Evolutionary conservation across 768 basidiomycete species (phyloP).

Genomic region (Collybiopsis luxurians): DNA sequence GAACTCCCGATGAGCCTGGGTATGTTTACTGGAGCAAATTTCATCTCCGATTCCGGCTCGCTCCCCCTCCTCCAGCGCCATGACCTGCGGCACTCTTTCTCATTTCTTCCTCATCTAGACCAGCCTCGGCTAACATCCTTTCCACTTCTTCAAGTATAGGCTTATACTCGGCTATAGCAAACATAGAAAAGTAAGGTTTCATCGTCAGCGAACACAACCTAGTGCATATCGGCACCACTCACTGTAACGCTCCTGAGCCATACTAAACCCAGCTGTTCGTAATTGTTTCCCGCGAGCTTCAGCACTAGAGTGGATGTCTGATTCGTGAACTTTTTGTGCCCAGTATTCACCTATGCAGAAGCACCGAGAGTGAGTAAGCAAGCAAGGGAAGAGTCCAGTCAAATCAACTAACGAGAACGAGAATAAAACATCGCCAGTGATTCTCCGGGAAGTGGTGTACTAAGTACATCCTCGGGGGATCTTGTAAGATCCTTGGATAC

Average conservation of each 20-base stretch:
- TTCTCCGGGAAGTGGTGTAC: slow-evolving; percentile 84
- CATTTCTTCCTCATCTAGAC: slow-evolving; percentile 83
- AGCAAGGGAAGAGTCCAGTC: not conserved
- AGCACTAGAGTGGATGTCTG: slow-evolving; percentile 22
- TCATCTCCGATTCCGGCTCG: slow-evolving; percentile 52
- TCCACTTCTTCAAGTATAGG: slow-evolving; percentile 82
- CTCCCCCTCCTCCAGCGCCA: slow-evolving; percentile 33
- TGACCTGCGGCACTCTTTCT: slow-evolving; percentile 48
- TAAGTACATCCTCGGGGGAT: slow-evolving; percentile 67
- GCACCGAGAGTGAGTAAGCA: not conserved
- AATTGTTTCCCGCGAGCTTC: slow-evolving; percentile 77
- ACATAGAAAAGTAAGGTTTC: not conserved
- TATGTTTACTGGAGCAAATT: not conserved
- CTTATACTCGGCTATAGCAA: slow-evolving; percentile 66
- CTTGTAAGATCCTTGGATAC: slow-evolving; percentile 55
- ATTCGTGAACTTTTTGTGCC: slow-evolving; percentile 64
- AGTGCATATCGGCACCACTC: slow-evolving; percentile 20
- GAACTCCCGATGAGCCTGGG: too few relatives aligned
- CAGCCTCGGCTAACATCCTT: slow-evolving; percentile 79
- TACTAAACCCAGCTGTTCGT: slow-evolving; percentile 71
- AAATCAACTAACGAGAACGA: slow-evolving; percentile 58
- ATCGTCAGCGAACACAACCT: not conserved
- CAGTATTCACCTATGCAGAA: slow-evolving; percentile 73
- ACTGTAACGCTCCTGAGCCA: slow-evolving; percentile 77
- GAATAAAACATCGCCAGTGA: slow-evolving; percentile 82